These are phyloP conservation scores for Lachnellula cervina DNA, from an alignment of 2,329 filamentous ascomycete species.

Conservation along the genomic window DNA sequence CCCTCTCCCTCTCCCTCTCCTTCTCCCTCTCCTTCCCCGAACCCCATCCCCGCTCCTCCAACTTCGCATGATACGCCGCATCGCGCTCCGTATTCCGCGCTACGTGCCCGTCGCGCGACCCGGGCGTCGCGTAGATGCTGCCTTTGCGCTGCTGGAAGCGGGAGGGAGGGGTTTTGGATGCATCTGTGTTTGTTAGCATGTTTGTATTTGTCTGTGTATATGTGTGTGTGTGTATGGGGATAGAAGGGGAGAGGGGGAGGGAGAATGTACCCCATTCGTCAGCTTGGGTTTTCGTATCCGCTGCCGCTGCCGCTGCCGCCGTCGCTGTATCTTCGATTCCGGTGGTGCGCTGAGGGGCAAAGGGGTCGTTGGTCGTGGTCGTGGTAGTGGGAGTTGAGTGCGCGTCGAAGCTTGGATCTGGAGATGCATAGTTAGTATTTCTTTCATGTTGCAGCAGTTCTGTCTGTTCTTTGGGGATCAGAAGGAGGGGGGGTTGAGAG, in stretches of 20 bases:
- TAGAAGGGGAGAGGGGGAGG: neutral
- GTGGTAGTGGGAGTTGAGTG: no score
- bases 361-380: neutral
- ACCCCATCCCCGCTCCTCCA: conserved; percentile 42
- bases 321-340: neutral
- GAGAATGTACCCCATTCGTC: conserved; percentile 10
- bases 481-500: no score
- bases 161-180: conserved; percentile 61
- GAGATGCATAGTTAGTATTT: no score
- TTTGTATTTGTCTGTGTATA: neutral
- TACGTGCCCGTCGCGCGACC: conserved; percentile 60
- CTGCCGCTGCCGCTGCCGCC: neutral
- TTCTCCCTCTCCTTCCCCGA: neutral
- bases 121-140: conserved; percentile 62
- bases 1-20: neutral
- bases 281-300: neutral
- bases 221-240: neutral
- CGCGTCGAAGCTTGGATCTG: no score
- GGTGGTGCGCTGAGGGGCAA: neutral
- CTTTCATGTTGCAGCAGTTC: no score
- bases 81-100: conserved; percentile 51
- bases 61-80: conserved; percentile 54
- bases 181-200: conserved; percentile 43
- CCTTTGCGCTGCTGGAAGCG: conserved; percentile 67
- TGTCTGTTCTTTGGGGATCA: no score